phyloP scores from a whole-genome alignment of 2,329 filamentous ascomycete species.

The Dactylellina haptotyla region DNA sequence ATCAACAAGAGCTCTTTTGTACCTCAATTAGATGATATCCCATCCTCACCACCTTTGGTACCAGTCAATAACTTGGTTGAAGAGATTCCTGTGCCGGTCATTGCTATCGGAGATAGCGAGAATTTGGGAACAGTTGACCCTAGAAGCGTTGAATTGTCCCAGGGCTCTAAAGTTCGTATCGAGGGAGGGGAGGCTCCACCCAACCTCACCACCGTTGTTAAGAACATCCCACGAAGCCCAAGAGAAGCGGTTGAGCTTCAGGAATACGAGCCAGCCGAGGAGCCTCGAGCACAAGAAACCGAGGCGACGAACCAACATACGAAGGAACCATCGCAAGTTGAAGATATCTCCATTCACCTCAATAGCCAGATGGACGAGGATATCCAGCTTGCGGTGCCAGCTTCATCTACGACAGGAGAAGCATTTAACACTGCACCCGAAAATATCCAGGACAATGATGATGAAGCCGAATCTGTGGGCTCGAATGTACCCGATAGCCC shows the following conservation, averaged over 20 bases:
- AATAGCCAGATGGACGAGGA: conserved; percentile 33
- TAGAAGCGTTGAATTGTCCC: conserved; percentile 35
- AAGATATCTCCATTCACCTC: conserved; percentile 44
- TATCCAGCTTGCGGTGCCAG: background rate
- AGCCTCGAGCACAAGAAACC: background rate
- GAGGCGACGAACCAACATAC: background rate
- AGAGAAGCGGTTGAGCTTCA: conserved; percentile 43
- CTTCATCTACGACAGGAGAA: background rate
- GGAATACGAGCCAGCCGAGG: conserved; percentile 14
- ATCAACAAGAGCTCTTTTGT: conserved; percentile 18
- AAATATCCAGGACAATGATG: conserved; percentile 5
- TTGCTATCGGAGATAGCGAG: conserved; percentile 3
- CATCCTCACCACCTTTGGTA: conserved; percentile 39
- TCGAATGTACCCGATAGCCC: conserved; percentile 44
- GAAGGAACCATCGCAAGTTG: conserved; percentile 13
- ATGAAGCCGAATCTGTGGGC: conserved; percentile 25
- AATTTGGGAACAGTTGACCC: conserved; percentile 31
- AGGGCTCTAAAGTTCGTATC: conserved; percentile 38
- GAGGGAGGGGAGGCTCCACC: conserved; percentile 40
- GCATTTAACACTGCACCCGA: background rate
- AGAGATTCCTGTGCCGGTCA: background rate
- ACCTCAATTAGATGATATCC: conserved; percentile 43
- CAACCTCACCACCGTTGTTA: conserved; percentile 23
- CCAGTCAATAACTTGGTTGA: conserved; percentile 1
- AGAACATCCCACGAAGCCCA: conserved; percentile 34